Conservation (phyloP, 495 filamentous ascomycete species). For the Staphylotrichum tortipilum region DNA sequence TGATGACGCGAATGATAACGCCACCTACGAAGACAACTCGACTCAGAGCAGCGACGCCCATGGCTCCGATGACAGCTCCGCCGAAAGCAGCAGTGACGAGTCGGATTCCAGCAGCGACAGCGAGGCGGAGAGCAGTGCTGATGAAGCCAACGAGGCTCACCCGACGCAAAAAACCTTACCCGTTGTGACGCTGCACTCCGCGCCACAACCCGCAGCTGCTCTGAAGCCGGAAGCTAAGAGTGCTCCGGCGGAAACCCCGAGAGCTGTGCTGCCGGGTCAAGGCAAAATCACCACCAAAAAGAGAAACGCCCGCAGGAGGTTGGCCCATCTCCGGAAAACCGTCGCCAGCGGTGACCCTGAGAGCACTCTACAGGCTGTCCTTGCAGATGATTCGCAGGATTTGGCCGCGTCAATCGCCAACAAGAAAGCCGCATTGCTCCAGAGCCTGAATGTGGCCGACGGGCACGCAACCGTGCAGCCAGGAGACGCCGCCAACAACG, state of each 20-base stretch:
- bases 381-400: background rate
- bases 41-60: conserved; percentile 18
- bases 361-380: no score
- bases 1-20: conserved; percentile 1
- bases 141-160: background rate
- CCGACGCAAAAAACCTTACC: background rate
- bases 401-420: conserved; percentile 9
- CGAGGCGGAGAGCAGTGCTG: background rate
- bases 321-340: conserved; percentile 18
- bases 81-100: background rate
- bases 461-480: background rate
- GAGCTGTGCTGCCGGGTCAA: conserved; percentile 22
- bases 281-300: conserved; percentile 32
- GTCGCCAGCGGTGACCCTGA: conserved; percentile 2
- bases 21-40: no score
- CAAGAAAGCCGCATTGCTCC: conserved; percentile 17
- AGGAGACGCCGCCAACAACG: no score
- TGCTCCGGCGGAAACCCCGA: background rate
- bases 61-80: background rate
- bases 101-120: background rate
- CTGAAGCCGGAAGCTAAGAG: background rate
- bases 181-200: background rate
- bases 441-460: conserved; percentile 2
- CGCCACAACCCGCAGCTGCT: no score
- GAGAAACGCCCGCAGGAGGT: conserved; percentile 36